A percentile compares a stretch with the other conserved stretches of the same genome.
Conservation (phyloP, 2,329 filamentous ascomycete species). For the Paecilomyces fulvus region DNA sequence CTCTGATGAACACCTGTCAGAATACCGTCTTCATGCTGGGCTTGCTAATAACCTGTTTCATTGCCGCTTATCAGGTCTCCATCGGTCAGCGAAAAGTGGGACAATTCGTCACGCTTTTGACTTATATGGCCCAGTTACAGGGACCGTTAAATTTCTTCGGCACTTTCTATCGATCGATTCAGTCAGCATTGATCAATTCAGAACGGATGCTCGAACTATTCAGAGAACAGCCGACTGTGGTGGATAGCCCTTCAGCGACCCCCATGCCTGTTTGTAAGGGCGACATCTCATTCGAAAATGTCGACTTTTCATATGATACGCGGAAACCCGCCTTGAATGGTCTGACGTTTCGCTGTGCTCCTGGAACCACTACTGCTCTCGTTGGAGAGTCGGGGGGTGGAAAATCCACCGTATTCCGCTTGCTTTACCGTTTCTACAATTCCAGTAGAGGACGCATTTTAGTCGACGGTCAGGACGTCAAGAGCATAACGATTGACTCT, state of each 20-base stretch:
- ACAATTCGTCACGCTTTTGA: conserved; percentile 64
- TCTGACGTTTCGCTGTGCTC: conserved; percentile 73
- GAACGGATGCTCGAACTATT: conserved; percentile 93
- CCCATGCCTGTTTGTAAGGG: conserved; percentile 63
- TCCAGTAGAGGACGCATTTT: conserved; percentile 68
- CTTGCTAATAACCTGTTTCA: conserved; percentile 61
- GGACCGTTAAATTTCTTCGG: conserved; percentile 81
- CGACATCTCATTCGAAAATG: conserved; percentile 77
- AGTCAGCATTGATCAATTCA: conserved; percentile 94
- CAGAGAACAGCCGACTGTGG: conserved; percentile 87
- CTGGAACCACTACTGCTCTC: conserved; percentile 89
- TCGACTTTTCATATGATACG: conserved; percentile 82
- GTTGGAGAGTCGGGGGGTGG: conserved; percentile 95
- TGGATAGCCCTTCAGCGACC: conserved; percentile 61
- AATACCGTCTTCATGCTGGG: conserved; percentile 73
- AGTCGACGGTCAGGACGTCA: conserved; percentile 76
- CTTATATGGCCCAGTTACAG: conserved; percentile 72
- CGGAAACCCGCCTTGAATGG: conserved; percentile 78
- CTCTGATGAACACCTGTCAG: conserved; percentile 73
- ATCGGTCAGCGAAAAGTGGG: conserved; percentile 57
- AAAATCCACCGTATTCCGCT: conserved; percentile 91
- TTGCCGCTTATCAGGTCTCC: conserved; percentile 69
- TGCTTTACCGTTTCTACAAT: conserved; percentile 96
- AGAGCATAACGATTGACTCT: conserved; percentile 87
- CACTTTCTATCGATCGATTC: conserved; percentile 91